Evolutionary conservation across 2,329 filamentous ascomycete genomes (phyloP).

Genomic region (Microcyclosporella mali): DNA sequence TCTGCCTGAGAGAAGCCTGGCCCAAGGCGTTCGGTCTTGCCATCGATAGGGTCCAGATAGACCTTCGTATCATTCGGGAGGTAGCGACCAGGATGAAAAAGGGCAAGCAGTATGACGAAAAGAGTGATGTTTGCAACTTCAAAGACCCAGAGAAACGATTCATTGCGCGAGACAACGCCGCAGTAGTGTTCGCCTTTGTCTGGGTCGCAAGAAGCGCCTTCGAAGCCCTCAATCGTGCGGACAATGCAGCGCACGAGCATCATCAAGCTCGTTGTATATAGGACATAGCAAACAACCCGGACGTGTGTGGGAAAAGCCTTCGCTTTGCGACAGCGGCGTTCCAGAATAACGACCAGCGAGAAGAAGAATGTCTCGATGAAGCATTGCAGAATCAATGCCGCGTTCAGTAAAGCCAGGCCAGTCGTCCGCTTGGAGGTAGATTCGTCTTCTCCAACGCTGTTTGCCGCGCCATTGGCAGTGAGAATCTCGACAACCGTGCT

Average conservation of each 20-base stretch:
- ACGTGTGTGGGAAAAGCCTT: slow-evolving; percentile 39
- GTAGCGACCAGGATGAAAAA: slow-evolving; percentile 46
- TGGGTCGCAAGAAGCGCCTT: slow-evolving; percentile 16
- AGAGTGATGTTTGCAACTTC: slow-evolving; percentile 48
- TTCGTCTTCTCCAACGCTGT: slow-evolving; percentile 39
- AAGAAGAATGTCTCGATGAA: slow-evolving; percentile 46
- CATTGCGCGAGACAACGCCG: slow-evolving; percentile 37
- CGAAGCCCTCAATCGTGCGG: slow-evolving; percentile 47
- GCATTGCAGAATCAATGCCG: slow-evolving; percentile 47
- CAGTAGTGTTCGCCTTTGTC: slow-evolving; percentile 23
- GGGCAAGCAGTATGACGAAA: slow-evolving; percentile 47
- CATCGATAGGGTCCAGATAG: slow-evolving; percentile 45
- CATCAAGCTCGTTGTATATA: slow-evolving; percentile 46
- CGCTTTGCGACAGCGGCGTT: slow-evolving; percentile 35
- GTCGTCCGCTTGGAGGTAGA: slow-evolving; percentile 33
- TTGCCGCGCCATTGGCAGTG: slow-evolving; percentile 47
- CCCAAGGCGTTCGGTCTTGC: slow-evolving; percentile 41
- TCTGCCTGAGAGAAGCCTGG: slow-evolving; percentile 26
- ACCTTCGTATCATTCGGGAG: slow-evolving; percentile 46
- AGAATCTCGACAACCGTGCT: slow-evolving; percentile 48
- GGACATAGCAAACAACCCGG: slow-evolving; percentile 38
- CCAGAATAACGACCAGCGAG: slow-evolving; percentile 41
- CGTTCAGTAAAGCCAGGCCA: slow-evolving; percentile 44
- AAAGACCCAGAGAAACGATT: slow-evolving; percentile 52
- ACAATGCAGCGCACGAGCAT: slow-evolving; percentile 47